Base-by-base conservation (phyloP, 2,329 filamentous ascomycete genomes). In the Alternaria ventricosa region DNA sequence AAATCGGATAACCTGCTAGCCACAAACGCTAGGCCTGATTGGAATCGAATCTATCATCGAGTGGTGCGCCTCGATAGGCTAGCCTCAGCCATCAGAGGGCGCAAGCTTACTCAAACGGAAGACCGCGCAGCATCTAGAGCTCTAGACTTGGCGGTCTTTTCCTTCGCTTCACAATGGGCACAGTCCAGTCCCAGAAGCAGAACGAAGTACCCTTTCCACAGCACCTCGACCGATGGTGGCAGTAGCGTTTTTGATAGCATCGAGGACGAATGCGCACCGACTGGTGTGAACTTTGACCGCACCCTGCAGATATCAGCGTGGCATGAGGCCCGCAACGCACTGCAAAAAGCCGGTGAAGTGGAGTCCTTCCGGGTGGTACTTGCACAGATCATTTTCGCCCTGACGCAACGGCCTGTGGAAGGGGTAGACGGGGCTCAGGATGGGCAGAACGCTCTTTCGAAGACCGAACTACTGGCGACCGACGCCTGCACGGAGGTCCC, bases 121-220 rank as follows among this genome's bases (percentile, higher is more conserved):
- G 82, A 85, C 45, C 77, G 76, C n/a, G 79, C 80, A 6, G 83
- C 81, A 27, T 79, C 80, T 1, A 82, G 78, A 55, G 85, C 85
- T 2, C 71, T 87, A 10, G 82, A 86, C 55, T 71, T 84, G 4
- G 80, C 81, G 3, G 85, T 87, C 51, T 83, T 86, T 78, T 82
- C 85, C 0, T 87, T 87, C 71, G 83, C 85, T 5, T 83, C 84
- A 1, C 85, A 87, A 65, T 86, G 85, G 83, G 74, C 75, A 3
- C 76, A 77, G 27, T 72, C 72, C 5, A 73, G 72, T 25, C 60
- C 71, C 47, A 67, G 71, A 61, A 73, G 71, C 57, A 72, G 64
- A 47, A 65, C 70, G 7, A 75, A 70, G 30, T 79, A 78, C 61
- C 75, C 77, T 6, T 77, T 74, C 65, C 62, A 70, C 28, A 67